Conservation (phyloP, 306 rosid species). For the Cicer chorassanicum region DNA sequence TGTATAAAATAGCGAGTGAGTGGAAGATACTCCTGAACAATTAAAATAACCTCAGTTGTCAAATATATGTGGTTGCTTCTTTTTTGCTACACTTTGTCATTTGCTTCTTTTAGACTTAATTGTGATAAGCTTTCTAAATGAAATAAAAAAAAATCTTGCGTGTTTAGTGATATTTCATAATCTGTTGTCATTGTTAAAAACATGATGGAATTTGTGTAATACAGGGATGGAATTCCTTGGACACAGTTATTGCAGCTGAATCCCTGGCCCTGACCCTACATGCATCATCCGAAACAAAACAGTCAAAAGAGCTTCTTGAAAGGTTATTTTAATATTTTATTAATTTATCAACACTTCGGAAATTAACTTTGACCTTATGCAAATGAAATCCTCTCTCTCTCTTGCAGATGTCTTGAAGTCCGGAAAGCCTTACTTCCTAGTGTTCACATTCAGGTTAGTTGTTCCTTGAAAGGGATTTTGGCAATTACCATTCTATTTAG, state of each 20-base stretch:
- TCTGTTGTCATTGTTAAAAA: slow-evolving; percentile 29
- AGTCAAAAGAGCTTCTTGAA: slow-evolving; percentile 83
- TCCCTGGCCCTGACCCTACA: slow-evolving; percentile 74
- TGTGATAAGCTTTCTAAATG: slow-evolving; percentile 25
- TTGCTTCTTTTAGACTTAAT: slow-evolving; percentile 25
- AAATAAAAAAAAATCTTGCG: slow-evolving; percentile 37
- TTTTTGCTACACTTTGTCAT: neutral
- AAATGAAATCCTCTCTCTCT: slow-evolving; percentile 20
- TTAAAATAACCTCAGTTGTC: slow-evolving; percentile 10
- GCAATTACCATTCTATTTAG: slow-evolving; percentile 7
- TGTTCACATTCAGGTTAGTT: slow-evolving; percentile 77
- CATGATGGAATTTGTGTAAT: slow-evolving; percentile 34
- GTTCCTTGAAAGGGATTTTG: slow-evolving; percentile 35
- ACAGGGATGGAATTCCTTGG: slow-evolving; percentile 88
- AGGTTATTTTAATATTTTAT: slow-evolving; percentile 53
- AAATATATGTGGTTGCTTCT: slow-evolving; percentile 12
- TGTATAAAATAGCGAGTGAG: slow-evolving; percentile 20
- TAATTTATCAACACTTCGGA: slow-evolving; percentile 3
- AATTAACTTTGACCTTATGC: slow-evolving; percentile 28
- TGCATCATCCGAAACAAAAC: slow-evolving; percentile 61
- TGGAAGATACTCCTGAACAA: slow-evolving; percentile 15
- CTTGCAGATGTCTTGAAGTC: slow-evolving; percentile 71
- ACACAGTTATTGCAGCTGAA: slow-evolving; percentile 75
- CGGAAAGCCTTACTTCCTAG: slow-evolving; percentile 69
- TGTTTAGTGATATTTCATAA: slow-evolving; percentile 11